A percentile compares a stretch with the other conserved stretches of the same genome.
phyloP scores from a whole-genome alignment of 345 rosid genomes.

The Boechera retrofracta region DNA sequence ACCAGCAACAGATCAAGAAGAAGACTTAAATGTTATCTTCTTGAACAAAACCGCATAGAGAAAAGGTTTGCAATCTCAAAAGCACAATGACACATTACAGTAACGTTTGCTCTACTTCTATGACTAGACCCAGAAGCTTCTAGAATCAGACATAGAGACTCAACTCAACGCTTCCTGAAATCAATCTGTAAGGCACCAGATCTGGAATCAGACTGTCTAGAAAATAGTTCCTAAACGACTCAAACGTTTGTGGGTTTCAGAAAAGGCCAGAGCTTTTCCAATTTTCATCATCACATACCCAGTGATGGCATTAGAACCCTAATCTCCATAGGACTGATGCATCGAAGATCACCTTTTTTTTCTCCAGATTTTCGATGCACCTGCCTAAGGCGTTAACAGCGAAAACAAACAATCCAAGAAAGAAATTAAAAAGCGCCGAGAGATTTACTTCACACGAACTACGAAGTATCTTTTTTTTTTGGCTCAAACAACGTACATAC shows the following conservation, averaged over 20 bases:
- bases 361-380: conserved; percentile 2
- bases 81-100: neutral
- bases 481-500: neutral
- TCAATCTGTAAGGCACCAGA: conserved; percentile 17
- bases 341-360: conserved; percentile 4
- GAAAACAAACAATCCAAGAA: conserved; percentile 1
- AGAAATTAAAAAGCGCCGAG: neutral
- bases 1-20: neutral
- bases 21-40: neutral
- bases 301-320: conserved; percentile 19
- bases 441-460: neutral
- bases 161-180: neutral
- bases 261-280: conserved; percentile 26
- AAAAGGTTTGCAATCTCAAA: conserved; percentile 4
- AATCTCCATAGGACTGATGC: conserved; percentile 17
- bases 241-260: neutral
- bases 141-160: neutral
- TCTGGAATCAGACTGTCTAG: conserved; percentile 1
- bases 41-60: neutral
- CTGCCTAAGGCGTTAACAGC: neutral
- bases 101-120: neutral
- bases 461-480: too few species aligned
- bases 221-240: conserved; percentile 12
- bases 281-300: conserved; percentile 2
- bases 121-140: neutral